A percentile compares a stretch with the other conserved stretches of the same genome.
Conservation (phyloP, 192 early-diverging fungal genomes). For the Rhizophagus clarus region DNA sequence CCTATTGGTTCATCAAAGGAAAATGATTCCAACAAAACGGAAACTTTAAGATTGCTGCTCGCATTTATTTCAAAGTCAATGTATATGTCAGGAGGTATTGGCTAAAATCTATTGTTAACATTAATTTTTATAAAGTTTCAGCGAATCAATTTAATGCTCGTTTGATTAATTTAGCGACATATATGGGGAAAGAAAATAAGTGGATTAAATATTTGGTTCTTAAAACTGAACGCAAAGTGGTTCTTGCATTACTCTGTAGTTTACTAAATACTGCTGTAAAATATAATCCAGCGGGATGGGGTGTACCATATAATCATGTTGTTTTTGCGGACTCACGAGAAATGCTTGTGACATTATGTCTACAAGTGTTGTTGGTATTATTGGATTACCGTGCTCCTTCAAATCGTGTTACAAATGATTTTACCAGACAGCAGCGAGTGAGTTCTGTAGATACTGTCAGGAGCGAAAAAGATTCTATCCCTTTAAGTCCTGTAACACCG, state of each 20-base stretch:
- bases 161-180: slow-evolving; percentile 37
- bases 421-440: background rate
- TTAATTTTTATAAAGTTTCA: background rate
- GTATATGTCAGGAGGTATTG: slow-evolving; percentile 60
- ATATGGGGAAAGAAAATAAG: slow-evolving; percentile 53
- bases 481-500: background rate
- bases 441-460: background rate
- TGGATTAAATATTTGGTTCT: slow-evolving; percentile 60
- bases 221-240: slow-evolving; percentile 66
- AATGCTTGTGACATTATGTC: slow-evolving; percentile 67
- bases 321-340: slow-evolving; percentile 74
- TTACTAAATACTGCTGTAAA: slow-evolving; percentile 80
- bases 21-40: slow-evolving; percentile 72
- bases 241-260: slow-evolving; percentile 81
- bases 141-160: background rate
- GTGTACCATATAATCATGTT: slow-evolving; percentile 85
- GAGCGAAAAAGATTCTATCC: background rate
- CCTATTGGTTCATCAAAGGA: slow-evolving; percentile 70
- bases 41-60: slow-evolving; percentile 76
- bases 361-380: slow-evolving; percentile 69
- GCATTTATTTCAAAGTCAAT: slow-evolving; percentile 80
- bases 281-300: slow-evolving; percentile 87
- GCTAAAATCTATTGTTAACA: background rate
- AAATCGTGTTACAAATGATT: background rate
- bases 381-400: slow-evolving; percentile 68